A percentile compares a stretch with the other conserved stretches of the same genome.
Conservation (phyloP, 1,139 yeast genomes). For the Diutina rugosa region DNA sequence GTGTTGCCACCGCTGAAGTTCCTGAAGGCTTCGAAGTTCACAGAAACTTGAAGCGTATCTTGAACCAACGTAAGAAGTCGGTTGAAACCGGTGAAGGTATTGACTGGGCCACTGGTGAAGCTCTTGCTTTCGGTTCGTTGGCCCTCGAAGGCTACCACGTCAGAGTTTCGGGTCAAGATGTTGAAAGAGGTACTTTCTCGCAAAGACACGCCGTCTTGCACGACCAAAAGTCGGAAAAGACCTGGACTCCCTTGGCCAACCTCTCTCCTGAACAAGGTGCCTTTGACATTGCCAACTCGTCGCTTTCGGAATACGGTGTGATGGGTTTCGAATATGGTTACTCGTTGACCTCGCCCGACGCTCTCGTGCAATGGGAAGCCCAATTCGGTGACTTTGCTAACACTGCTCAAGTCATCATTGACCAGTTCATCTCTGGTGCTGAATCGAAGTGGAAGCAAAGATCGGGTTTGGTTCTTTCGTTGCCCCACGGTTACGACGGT, state of each 20-base stretch:
- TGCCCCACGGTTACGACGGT: slow-evolving; percentile 99
- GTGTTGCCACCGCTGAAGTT: slow-evolving; percentile 65
- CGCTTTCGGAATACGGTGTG: slow-evolving; percentile 96
- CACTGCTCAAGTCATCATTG: slow-evolving; percentile 96
- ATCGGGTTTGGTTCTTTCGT: slow-evolving; percentile 86
- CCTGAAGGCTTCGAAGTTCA: slow-evolving; percentile 88
- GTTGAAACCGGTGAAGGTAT: slow-evolving; percentile 86
- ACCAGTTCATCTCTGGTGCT: slow-evolving; percentile 94
- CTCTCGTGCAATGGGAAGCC: slow-evolving; percentile 98
- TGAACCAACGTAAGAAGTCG: slow-evolving; percentile 76
- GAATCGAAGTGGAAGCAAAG: slow-evolving; percentile 99
- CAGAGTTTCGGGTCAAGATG: slow-evolving; percentile 98
- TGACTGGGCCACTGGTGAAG: slow-evolving; percentile 99
- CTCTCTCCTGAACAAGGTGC: slow-evolving; percentile 75
- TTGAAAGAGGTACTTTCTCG: slow-evolving; percentile 99
- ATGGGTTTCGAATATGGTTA: slow-evolving; percentile 99
- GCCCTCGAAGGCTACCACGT: slow-evolving; percentile 91
- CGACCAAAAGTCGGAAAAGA: slow-evolving; percentile 79
- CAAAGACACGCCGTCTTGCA: slow-evolving; percentile 98
- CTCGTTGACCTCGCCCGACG: slow-evolving; percentile 94
- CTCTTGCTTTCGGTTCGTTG: slow-evolving; percentile 90
- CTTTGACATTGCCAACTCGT: slow-evolving; percentile 87
- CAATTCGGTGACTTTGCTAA: slow-evolving; percentile 99
- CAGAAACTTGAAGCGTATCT: slow-evolving; percentile 91
- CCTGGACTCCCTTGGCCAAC: slow-evolving; percentile 76